Evolutionary conservation across 257 asterid genomes (phyloP).

Genomic region (Linaria vulgaris): DNA sequence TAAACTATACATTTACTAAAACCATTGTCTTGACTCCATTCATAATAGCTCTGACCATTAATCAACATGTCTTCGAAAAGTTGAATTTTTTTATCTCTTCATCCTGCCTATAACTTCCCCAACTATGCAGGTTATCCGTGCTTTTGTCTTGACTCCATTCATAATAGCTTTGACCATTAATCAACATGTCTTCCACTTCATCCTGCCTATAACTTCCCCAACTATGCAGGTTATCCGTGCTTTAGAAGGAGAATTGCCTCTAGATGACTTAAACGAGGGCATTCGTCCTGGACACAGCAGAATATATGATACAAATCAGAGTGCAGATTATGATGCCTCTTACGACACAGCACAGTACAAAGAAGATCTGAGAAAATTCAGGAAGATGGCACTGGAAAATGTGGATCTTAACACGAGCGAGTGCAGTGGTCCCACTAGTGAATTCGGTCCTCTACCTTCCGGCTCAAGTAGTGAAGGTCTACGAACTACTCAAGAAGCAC

Average conservation of each 20-base stretch:
- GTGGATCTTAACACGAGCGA: conserved; percentile 51
- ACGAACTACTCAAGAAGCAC: conserved; percentile 30
- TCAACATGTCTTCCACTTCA: neutral
- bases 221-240: conserved; percentile 52
- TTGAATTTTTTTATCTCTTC: no score
- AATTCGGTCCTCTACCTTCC: conserved; percentile 61
- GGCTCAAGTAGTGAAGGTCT: conserved; percentile 65
- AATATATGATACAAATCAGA: conserved; percentile 41
- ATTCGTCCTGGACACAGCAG: conserved; percentile 46
- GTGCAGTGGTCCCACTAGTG: conserved; percentile 71
- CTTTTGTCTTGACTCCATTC: no score
- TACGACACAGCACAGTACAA: conserved; percentile 64
- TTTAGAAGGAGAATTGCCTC: conserved; percentile 66
- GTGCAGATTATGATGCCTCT: conserved; percentile 54
- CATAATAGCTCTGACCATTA: no score
- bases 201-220: neutral
- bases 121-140: no score
- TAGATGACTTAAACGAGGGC: conserved; percentile 53
- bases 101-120: no score
- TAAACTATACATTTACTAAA: no score
- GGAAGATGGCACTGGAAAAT: conserved; percentile 69
- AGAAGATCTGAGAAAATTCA: conserved; percentile 74
- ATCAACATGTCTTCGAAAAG: no score
- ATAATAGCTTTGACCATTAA: no score
- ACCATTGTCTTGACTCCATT: no score